Conservation (phyloP, 257 asterid genomes). For the Ballota nigra region DNA sequence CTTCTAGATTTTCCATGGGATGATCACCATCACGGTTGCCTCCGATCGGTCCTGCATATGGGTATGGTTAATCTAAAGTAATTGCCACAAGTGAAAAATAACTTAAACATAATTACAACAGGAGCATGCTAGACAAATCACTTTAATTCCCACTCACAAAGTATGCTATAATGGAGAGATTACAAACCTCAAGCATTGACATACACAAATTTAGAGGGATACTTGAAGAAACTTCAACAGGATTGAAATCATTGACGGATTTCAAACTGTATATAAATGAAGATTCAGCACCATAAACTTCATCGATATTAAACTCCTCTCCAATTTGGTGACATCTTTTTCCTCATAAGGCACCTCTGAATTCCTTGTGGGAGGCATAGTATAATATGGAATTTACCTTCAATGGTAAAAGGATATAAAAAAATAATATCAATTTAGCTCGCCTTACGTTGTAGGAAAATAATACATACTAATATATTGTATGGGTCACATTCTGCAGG, state of each 20-base stretch:
- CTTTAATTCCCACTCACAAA: not conserved
- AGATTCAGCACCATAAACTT: slow-evolving; percentile 80
- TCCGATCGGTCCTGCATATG: slow-evolving; percentile 39
- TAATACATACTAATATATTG: not conserved
- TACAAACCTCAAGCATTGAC: slow-evolving; percentile 65
- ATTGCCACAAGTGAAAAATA: not conserved
- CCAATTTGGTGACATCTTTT: slow-evolving; percentile 68
- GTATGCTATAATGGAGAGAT: not conserved
- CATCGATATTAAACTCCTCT: slow-evolving; percentile 74
- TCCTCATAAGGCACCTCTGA: slow-evolving; percentile 67
- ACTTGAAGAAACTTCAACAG: slow-evolving; percentile 76
- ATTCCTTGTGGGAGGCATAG: slow-evolving; percentile 81
- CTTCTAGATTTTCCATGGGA: slow-evolving; percentile 55
- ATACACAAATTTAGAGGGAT: slow-evolving; percentile 63
- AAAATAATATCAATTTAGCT: not conserved
- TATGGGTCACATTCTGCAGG: not conserved
- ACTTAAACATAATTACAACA: not conserved
- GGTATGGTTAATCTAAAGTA: not conserved
- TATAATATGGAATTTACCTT: slow-evolving; percentile 98
- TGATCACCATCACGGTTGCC: slow-evolving; percentile 36
- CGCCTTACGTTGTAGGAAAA: not conserved
- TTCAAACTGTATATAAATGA: slow-evolving; percentile 93
- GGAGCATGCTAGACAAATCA: not conserved
- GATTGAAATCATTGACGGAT: slow-evolving; percentile 69
- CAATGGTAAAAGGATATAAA: not conserved